Conservation (phyloP, 2,329 filamentous ascomycete genomes). For the Fusarium sp. region DNA sequence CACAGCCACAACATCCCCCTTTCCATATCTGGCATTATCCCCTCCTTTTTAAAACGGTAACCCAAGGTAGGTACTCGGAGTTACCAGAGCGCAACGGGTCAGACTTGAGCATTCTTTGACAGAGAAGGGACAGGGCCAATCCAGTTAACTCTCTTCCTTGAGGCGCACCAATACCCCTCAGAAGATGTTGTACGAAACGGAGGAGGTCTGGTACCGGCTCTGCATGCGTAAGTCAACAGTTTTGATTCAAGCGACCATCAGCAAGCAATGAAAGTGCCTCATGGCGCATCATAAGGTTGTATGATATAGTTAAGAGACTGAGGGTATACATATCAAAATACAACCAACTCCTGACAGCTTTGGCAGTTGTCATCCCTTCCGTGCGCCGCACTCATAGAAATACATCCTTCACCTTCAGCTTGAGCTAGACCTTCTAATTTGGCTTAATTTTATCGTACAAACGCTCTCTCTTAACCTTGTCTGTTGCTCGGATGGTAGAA, state of each 20-base stretch:
- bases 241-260: neutral
- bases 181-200: neutral
- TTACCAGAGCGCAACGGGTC: conserved; percentile 12
- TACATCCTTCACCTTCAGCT: neutral
- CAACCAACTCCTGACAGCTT: neutral
- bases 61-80: conserved; percentile 1
- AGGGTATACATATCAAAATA: neutral
- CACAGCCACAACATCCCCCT: neutral
- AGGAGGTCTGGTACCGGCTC: neutral
- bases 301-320: neutral
- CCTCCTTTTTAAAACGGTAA: neutral
- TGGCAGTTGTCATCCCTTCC: no score
- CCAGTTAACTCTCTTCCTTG: neutral
- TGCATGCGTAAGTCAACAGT: neutral
- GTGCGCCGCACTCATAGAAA: neutral
- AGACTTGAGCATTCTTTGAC: neutral
- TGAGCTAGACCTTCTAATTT: conserved; percentile 21
- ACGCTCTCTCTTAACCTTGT: neutral
- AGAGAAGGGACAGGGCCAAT: neutral
- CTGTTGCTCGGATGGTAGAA: neutral
- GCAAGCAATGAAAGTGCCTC: neutral
- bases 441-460: conserved; percentile 8
- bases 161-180: neutral
- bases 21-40: neutral
- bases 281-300: neutral